These are phyloP conservation scores for Mycena galericulata DNA, from an alignment of 768 basidiomycete genomes.

Conservation along the genomic window DNA sequence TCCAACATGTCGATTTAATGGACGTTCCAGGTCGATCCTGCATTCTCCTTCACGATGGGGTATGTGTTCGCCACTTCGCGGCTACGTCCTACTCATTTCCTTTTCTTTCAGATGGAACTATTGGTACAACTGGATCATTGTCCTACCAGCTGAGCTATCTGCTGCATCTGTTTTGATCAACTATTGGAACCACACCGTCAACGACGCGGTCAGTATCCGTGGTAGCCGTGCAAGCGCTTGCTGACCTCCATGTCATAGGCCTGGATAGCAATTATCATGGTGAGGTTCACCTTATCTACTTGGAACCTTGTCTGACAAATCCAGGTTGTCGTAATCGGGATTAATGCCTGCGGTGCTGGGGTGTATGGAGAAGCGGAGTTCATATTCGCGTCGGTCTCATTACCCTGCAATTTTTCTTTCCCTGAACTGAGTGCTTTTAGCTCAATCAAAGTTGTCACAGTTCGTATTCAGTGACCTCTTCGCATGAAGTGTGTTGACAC, in stretches of 20 bases:
- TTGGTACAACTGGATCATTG: conserved; percentile 67
- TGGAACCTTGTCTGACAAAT: background rate
- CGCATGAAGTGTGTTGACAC: background rate
- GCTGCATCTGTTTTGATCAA: conserved; percentile 83
- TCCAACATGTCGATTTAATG: background rate
- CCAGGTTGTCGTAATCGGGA: conserved; percentile 78
- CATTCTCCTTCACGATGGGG: conserved; percentile 71
- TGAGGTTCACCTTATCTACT: background rate
- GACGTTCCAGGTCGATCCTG: conserved; percentile 63
- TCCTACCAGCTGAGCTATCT: conserved; percentile 10
- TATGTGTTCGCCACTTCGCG: too few species aligned
- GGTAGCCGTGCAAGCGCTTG: too few species aligned
- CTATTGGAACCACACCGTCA: conserved; percentile 70
- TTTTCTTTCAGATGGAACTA: conserved; percentile 57
- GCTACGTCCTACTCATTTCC: conserved; percentile 39
- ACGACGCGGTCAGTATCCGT: conserved; percentile 61
- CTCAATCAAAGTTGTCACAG: conserved; percentile 90
- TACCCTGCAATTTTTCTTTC: conserved; percentile 3
- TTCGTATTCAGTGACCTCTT: background rate
- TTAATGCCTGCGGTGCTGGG: conserved; percentile 82
- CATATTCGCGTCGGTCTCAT: conserved; percentile 81
- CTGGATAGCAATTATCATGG: conserved; percentile 74
- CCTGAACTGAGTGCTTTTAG: conserved; percentile 37
- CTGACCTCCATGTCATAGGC: conserved; percentile 29
- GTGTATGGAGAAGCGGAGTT: conserved; percentile 91